phyloP scores from a whole-genome alignment of 2,329 filamentous ascomycete species.

The Canariomyces notabilis region DNA sequence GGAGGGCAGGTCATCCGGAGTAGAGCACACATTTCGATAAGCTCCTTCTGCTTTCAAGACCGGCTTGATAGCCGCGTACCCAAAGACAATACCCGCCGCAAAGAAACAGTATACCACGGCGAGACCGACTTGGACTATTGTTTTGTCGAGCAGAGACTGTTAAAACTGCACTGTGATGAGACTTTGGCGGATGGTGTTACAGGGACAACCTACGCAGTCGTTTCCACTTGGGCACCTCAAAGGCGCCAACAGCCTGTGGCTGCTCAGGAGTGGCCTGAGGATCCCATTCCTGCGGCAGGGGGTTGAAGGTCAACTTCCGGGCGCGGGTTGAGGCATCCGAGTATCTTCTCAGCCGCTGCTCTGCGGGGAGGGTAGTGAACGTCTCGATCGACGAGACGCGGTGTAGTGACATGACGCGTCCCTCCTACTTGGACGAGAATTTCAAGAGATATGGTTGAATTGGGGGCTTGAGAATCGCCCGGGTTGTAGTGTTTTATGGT shows the following conservation, averaged over 20 bases:
- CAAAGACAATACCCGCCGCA: constrained; percentile 75
- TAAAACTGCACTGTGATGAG: neutral
- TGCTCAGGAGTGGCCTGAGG: constrained; percentile 38
- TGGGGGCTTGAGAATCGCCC: too few species aligned
- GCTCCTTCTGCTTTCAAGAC: constrained; percentile 69
- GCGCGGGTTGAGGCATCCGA: constrained; percentile 46
- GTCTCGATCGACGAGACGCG: constrained; percentile 51
- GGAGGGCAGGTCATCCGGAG: constrained; percentile 18
- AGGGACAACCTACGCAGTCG: constrained; percentile 42
- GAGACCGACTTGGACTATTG: constrained; percentile 34
- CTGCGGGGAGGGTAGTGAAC: constrained; percentile 38
- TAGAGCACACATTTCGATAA: constrained; percentile 58
- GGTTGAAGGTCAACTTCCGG: constrained; percentile 50
- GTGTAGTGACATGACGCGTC: constrained; percentile 44
- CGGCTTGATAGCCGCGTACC: constrained; percentile 80
- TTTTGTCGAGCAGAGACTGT: constrained; percentile 5
- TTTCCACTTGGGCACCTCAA: constrained; percentile 52
- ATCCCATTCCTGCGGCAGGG: constrained; percentile 49
- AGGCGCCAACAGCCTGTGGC: constrained; percentile 46
- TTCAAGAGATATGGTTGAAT: neutral
- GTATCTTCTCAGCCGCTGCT: constrained; percentile 36
- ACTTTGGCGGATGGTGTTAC: neutral
- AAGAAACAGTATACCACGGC: constrained; percentile 44
- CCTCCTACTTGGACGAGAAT: neutral
- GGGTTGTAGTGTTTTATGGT: too few species aligned